phyloP scores from a whole-genome alignment of 805 yeast species.

The Isabelozyma pseudorhagii region DNA sequence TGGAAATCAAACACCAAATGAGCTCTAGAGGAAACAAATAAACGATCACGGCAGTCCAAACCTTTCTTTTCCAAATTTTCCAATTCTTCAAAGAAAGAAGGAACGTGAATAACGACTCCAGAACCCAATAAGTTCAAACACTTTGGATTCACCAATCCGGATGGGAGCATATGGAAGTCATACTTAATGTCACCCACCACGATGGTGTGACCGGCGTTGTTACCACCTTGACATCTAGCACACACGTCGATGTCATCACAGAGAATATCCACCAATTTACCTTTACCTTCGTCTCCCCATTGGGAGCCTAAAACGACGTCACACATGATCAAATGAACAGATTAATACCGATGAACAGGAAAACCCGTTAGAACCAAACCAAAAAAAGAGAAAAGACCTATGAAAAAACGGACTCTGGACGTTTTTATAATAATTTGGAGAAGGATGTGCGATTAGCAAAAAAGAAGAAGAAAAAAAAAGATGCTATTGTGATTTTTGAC shows the following conservation, averaged over 20 bases:
- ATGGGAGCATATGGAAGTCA: constrained; percentile 98
- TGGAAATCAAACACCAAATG: constrained; percentile 98
- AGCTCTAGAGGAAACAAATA: constrained; percentile 89
- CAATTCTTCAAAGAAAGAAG: constrained; percentile 87
- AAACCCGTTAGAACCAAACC: constrained; percentile 23
- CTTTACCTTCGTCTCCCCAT: constrained; percentile 99
- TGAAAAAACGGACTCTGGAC: background rate
- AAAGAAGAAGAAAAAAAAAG: too few relatives aligned
- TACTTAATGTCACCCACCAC: constrained; percentile 86
- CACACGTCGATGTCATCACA: constrained; percentile 96
- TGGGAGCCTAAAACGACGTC: constrained; percentile 97
- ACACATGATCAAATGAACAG: constrained; percentile 45
- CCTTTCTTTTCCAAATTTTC: constrained; percentile 81
- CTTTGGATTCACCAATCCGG: constrained; percentile 93
- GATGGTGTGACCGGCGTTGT: constrained; percentile 98
- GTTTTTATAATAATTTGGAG: too few relatives aligned
- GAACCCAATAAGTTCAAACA: constrained; percentile 90
- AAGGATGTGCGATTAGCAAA: too few relatives aligned
- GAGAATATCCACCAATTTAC: constrained; percentile 90
- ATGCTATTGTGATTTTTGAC: too few relatives aligned
- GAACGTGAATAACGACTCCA: constrained; percentile 95
- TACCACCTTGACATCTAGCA: constrained; percentile 98
- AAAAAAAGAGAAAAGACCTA: constrained; percentile 3
- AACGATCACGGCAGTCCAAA: constrained; percentile 65
- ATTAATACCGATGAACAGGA: background rate